Evolutionary conservation across 2,329 filamentous ascomycete genomes (phyloP), one percentile per base, ranked within the genome.

Genomic region (Beauveria sp.): DNA sequence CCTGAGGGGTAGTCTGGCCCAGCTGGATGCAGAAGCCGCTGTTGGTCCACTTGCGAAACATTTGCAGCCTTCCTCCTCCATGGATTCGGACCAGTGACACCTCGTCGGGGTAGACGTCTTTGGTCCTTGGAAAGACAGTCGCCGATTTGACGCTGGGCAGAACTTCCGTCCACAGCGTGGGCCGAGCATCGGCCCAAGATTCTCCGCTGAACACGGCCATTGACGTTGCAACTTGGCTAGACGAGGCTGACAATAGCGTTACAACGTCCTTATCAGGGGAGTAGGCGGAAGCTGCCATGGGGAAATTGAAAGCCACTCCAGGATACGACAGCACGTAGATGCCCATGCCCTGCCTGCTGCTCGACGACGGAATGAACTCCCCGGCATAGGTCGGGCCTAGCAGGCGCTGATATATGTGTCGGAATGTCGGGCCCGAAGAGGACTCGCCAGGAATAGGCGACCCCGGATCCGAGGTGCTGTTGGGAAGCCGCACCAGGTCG

Each of bases 311-410:
- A 0, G 93, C 91, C 34, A 99, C 86, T 0, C 95, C 95, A 1
- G 93, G 93, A 74, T 97, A 99, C 1, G 93, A 98, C 40, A 99
- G 79, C 40, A 96, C 86, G 70, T 98, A 99, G 24, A 86, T 89
- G 18, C 93, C 93, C 62, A 81, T 77, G 18, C 80, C 79, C 47
- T 79, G 77, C 42, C 79, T 75, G 3, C 78, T 79, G 50, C 42
- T 45, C 1, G 78, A 70, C 1, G 90, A 85, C 9, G 88, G 82
- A 43, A 96, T 82, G 70, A 93, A 99, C 78, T 99, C 95, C 65
- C 95, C 95, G 1, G 90, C 90, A 72, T 96, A 98, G 0, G 93
- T 96, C 20, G 93, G 93, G 0, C 95, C 95, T 65, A 99, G 87
- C n/a, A 97, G 80, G 58, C 90, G 87, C 69, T 96, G 91, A 72